phyloP scores from a whole-genome alignment of 257 asterid species.

The Gynochthodes officinalis region DNA sequence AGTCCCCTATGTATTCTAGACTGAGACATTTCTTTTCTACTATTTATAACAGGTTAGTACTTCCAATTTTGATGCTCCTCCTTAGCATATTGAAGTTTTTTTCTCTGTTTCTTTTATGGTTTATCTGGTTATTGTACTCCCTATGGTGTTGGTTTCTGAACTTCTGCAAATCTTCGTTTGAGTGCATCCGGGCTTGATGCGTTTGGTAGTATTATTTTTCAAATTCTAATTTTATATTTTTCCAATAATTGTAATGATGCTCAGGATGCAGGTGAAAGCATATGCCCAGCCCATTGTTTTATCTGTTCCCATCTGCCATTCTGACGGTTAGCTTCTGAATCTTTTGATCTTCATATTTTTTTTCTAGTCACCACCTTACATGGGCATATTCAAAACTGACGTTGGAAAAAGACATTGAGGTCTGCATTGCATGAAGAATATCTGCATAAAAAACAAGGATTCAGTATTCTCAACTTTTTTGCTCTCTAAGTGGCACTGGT shows the following conservation, averaged over 20 bases:
- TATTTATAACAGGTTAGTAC: slow-evolving; percentile 70
- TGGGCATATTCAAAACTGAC: neutral
- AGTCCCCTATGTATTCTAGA: slow-evolving; percentile 91
- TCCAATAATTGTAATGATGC: slow-evolving; percentile 17
- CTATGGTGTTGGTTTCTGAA: neutral
- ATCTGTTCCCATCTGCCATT: slow-evolving; percentile 80
- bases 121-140: neutral
- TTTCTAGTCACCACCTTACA: neutral
- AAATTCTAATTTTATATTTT: neutral
- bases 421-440: neutral
- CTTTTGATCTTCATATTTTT: neutral
- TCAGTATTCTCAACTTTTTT: neutral
- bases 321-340: slow-evolving; percentile 61
- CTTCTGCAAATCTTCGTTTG: neutral
- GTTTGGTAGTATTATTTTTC: slow-evolving; percentile 5
- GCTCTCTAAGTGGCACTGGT: neutral
- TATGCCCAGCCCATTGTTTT: slow-evolving; percentile 82
- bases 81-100: slow-evolving; percentile 3
- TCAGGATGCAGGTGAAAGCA: slow-evolving; percentile 97
- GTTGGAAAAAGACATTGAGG: neutral
- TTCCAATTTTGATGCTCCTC: neutral
- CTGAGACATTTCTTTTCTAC: slow-evolving; percentile 90
- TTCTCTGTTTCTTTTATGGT: slow-evolving; percentile 10
- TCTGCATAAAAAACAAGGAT: neutral
- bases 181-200: neutral